Evolutionary conservation across 495 filamentous ascomycete genomes (phyloP).

Genomic region (Aspergillus diversus): DNA sequence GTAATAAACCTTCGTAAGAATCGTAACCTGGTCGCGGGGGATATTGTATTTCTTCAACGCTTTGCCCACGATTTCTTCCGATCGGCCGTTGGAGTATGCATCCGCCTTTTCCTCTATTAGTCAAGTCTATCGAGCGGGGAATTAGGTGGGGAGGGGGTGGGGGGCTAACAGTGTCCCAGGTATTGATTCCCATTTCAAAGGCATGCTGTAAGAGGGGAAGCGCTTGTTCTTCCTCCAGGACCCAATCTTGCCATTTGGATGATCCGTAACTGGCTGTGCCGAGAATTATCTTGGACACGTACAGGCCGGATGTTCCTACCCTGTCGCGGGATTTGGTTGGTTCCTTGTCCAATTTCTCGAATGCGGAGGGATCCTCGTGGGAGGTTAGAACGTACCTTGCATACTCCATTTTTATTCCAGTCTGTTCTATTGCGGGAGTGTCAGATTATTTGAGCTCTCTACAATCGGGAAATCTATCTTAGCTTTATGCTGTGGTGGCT

Average conservation of each 20-base stretch:
- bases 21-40: constrained; percentile 68
- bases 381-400: no score
- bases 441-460: no score
- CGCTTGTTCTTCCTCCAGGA: constrained; percentile 15
- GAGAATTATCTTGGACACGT: constrained; percentile 9
- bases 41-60: constrained; percentile 72
- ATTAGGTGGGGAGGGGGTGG: background rate
- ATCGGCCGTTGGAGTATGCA: constrained; percentile 68
- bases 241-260: constrained; percentile 1
- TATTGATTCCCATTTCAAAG: constrained; percentile 49
- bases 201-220: constrained; percentile 43
- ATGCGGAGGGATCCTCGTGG: no score
- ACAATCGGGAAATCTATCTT: no score
- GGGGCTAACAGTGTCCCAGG: constrained; percentile 58
- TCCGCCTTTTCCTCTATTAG: constrained; percentile 41
- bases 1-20: constrained; percentile 74
- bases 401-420: no score
- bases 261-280: constrained; percentile 4
- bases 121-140: no score
- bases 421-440: no score
- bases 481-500: no score
- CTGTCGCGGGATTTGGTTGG: no score
- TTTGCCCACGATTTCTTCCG: constrained; percentile 72
- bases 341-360: no score
- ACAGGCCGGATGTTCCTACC: background rate